Base-by-base conservation (phyloP, 371 early-diverging fungal species). In the Rhizopus sp. region DNA sequence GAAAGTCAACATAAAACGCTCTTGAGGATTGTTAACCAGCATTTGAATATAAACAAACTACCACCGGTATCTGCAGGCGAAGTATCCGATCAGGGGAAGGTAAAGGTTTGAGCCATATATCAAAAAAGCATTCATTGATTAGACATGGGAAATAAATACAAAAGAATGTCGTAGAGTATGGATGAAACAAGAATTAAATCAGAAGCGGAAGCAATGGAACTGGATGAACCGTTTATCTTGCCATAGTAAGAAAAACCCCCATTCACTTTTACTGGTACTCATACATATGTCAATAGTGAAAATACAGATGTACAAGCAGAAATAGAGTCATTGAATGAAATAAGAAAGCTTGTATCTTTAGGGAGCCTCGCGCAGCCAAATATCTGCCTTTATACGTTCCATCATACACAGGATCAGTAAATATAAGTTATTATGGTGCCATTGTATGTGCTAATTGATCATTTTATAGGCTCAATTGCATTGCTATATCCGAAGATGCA, bases 381-480 rank as follows among this genome's bases (percentile, higher is more conserved):
- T 38, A 88, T 99, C 31, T 96, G 97, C 73, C 92, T 92, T 62
- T 99, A 96, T 74, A 99, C 99, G 4, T 91, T 99, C 55, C 95
- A 97, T 76, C 99, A 99, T 67, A 92, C 97, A 0, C 87, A 92
- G 71, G 92, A 92, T 67, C 73, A 75, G 88, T 89, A 77, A 48
- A 67, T 62, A 7, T 10, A 49, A n/a, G 17, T 29, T 31, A 1
- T 31, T 1, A n/a, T 7, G n/a, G 9, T 54, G 4, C 35, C 32
- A 3, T 0, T 34, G 12, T 37, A 13, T n/a, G n/a, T n/a, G n/a
- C n/a, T 17, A 9, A 38, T 9, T 31, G 3, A 38, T 47, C 7
- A 35, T 9, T 15, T 1, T 45, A 9, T 69, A 88, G 85, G 35
- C 66, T 93, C 53, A 93, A 87, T 59, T 93, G 92, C 60, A 62